phyloP scores from a whole-genome alignment of 192 early-diverging fungal genomes.

The Chytriomyces sp. region DNA sequence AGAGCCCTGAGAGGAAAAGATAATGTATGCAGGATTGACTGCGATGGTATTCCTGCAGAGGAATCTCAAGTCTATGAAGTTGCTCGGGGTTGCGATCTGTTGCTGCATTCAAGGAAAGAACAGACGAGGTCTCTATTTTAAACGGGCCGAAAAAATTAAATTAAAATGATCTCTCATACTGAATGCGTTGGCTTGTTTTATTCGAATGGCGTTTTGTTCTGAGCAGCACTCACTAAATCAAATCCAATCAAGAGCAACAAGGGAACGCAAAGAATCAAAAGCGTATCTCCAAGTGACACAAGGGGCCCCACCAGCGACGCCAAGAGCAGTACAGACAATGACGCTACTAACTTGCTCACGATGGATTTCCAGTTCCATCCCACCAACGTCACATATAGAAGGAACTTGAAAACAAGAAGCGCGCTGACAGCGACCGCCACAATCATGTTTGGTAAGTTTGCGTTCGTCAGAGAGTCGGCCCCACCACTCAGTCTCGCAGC shows the following conservation, averaged over 20 bases:
- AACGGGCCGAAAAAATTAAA: no score
- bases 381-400: neutral
- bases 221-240: no score
- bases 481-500: neutral
- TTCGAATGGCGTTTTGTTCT: no score
- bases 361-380: neutral
- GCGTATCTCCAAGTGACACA: neutral
- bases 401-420: neutral
- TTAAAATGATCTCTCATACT: no score
- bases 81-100: no score
- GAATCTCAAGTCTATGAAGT: no score
- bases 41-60: no score
- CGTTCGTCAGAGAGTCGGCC: neutral
- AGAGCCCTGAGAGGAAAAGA: conserved; percentile 20
- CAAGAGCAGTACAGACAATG: neutral
- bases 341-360: neutral
- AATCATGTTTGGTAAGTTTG: neutral
- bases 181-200: no score
- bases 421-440: neutral
- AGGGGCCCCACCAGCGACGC: neutral
- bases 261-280: neutral
- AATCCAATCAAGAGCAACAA: neutral
- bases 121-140: no score
- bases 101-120: no score
- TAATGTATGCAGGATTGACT: neutral